Conservation (phyloP, 225 moss, liverwort and hornwort species). For the Marchantia polymorpha region DNA sequence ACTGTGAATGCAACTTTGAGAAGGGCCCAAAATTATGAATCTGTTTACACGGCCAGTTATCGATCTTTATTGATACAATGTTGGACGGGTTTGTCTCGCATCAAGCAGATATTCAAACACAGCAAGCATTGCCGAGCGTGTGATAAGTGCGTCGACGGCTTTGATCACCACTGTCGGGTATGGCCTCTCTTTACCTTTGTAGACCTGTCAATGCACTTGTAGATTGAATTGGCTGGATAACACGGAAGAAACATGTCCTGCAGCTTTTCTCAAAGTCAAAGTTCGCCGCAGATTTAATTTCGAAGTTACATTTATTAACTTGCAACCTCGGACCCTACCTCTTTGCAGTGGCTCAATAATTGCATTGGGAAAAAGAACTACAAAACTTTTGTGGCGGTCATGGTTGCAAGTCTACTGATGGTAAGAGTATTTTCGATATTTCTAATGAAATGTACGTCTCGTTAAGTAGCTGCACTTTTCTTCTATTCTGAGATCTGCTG, state of each 20-base stretch:
- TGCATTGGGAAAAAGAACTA: conserved; percentile 88
- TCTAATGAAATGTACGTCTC: no score
- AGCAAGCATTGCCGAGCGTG: conserved; percentile 98
- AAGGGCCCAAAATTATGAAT: background rate
- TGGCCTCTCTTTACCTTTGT: background rate
- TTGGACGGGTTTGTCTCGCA: background rate
- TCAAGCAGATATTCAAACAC: conserved; percentile 63
- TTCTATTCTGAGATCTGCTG: no score
- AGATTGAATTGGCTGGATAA: background rate
- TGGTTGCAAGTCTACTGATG: conserved; percentile 81
- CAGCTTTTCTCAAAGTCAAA: no score
- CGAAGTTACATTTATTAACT: no score
- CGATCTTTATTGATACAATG: background rate
- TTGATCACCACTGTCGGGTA: conserved; percentile 98
- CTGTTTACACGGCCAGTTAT: background rate
- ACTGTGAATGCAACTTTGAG: background rate
- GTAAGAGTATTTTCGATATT: conserved; percentile 26
- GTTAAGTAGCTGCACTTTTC: no score
- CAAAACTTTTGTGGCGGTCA: conserved; percentile 76
- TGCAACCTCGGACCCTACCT: background rate
- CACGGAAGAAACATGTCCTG: no score
- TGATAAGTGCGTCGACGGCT: conserved; percentile 87
- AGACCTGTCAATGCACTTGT: background rate
- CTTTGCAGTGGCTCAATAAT: conserved; percentile 92
- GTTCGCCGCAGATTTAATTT: no score